A percentile compares a stretch with the other conserved stretches of the same genome.
Evolutionary conservation across 345 rosid genomes (phyloP).

Genomic region (Pistacia integerrima): DNA sequence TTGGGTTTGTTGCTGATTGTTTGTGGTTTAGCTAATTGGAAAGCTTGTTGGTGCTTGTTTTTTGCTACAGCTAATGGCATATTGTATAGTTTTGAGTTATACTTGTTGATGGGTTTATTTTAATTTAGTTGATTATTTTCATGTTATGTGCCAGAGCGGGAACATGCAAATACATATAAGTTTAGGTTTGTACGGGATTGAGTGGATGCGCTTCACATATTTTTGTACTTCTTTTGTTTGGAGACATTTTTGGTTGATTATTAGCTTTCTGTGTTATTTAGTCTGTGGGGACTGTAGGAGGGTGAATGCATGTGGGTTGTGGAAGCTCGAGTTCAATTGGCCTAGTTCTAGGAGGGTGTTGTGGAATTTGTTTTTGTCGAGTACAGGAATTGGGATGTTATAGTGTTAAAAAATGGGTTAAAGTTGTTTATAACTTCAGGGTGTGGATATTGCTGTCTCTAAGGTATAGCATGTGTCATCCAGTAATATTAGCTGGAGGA

Average conservation of each 20-base stretch:
- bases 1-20: background rate
- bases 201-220: background rate
- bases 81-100: background rate
- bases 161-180: background rate
- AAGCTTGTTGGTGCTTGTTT: background rate
- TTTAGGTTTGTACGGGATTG: background rate
- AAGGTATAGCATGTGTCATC: background rate
- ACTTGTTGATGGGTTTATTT: background rate
- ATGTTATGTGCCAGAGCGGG: background rate
- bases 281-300: background rate
- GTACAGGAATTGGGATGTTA: background rate
- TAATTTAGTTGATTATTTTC: background rate
- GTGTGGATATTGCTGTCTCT: background rate
- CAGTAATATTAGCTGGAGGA: background rate
- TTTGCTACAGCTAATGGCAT: background rate
- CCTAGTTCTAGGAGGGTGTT: background rate
- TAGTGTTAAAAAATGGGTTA: background rate
- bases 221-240: background rate
- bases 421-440: background rate
- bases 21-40: background rate
- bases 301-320: background rate
- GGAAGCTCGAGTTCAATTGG: background rate
- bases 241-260: background rate
- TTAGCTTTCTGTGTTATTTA: background rate
- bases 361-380: background rate